Evolutionary conservation across 2,329 filamentous ascomycete genomes (phyloP).

Genomic region (Diaporthe humulicola): DNA sequence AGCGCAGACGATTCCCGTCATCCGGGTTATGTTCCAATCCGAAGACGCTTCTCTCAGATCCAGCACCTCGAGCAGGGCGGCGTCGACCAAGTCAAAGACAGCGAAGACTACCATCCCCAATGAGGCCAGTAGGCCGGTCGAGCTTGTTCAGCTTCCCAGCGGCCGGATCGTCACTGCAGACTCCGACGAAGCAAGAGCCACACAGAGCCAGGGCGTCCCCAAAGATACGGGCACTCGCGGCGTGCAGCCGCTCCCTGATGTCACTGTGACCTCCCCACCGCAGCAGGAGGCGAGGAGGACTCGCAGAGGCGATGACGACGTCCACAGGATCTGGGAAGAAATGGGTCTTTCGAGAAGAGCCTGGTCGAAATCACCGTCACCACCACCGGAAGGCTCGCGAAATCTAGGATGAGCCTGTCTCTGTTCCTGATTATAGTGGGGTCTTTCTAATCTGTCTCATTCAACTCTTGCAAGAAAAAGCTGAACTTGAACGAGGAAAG

Average conservation of each 20-base stretch:
- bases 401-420: not conserved
- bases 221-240: no score
- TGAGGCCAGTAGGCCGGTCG: not conserved
- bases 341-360: constrained; percentile 29
- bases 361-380: constrained; percentile 23
- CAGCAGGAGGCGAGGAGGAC: not conserved
- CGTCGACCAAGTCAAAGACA: not conserved
- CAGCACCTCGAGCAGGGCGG: not conserved
- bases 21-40: constrained; percentile 21
- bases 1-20: constrained; percentile 23
- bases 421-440: not conserved
- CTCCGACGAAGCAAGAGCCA: constrained; percentile 15
- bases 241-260: not conserved
- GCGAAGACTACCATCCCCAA: no score
- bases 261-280: not conserved
- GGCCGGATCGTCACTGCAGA: constrained; percentile 30
- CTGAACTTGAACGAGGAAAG: no score
- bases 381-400: not conserved
- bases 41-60: not conserved
- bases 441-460: not conserved
- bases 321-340: constrained; percentile 28
- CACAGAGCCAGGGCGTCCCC: not conserved
- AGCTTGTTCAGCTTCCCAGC: constrained; percentile 24
- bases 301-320: constrained; percentile 6
- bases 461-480: not conserved